Evolutionary conservation across 768 basidiomycete species (phyloP), one percentile per base, ranked within the genome.

Genomic region (Mycena vulgaris): DNA sequence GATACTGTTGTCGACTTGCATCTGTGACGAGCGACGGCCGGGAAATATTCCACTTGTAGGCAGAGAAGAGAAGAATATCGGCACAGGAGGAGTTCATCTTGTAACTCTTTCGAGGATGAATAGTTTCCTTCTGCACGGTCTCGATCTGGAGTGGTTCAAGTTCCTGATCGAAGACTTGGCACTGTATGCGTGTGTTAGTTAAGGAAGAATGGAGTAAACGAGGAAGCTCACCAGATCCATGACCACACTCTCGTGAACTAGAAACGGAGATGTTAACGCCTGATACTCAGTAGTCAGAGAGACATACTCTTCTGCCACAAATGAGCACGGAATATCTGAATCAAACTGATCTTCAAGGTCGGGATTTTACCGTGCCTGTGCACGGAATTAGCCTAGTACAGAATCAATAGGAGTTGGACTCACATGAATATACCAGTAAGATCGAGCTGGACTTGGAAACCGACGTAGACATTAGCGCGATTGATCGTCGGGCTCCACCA

Each of bases 61-160:
- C 93, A 16, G 96, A 98, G 89, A 99, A 99, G 58, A 99, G 87
- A 23, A 99, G 86, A 78, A 99, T 97, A 78, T 99, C 98, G 59
- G 97, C 97, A 73, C 97, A 98, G n/a, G 96, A 97, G 10, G 96
- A 98, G 84, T 99, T 99, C 98, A 99, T 99, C 90, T 99, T 99
- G 90, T 99, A 99, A 87, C 96, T 98, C 88, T 98, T 98, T 83
- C 97, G 94, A 75, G 97, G 97, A 80, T 98, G 98, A 70, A 99
- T 99, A 0, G 98, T 98, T 82, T 99, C 98, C 82, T 99, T 99
- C 81, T 99, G 98, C 0, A 99, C 98, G 0, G 97, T 99, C 86
- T 99, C 98, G 75, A 99, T 99, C 75, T 98, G 96, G 19, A 99
- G 84, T 5, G 98, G 97, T 79, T 99, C 98, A 37, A 99, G 87